Evolutionary conservation across 2,329 filamentous ascomycete species (phyloP).

Genomic region (Talaromyces rugulosus): DNA sequence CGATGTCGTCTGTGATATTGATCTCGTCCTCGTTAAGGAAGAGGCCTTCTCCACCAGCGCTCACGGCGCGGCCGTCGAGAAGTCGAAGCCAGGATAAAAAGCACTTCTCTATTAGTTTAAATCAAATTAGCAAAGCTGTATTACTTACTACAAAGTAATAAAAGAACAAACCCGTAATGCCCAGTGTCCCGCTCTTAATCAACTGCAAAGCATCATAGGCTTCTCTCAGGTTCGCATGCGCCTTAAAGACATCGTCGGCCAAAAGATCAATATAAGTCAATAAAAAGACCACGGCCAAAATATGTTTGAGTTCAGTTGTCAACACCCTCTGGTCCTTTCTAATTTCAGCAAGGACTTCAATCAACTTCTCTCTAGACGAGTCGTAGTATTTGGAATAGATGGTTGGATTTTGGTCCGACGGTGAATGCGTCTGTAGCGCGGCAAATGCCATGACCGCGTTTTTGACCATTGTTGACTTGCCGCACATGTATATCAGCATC

Average conservation of each 20-base stretch:
- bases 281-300: slow-evolving; percentile 52
- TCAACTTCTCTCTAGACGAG: slow-evolving; percentile 23
- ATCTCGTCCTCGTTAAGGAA: slow-evolving; percentile 51
- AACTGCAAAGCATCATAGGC: slow-evolving; percentile 47
- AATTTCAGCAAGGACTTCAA: slow-evolving; percentile 11
- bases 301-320: slow-evolving; percentile 30
- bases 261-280: slow-evolving; percentile 52
- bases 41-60: slow-evolving; percentile 53
- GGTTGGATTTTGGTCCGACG: slow-evolving; percentile 16
- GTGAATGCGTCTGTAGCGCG: slow-evolving; percentile 37
- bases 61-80: slow-evolving; percentile 53
- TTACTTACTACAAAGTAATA: neutral
- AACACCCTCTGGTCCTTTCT: slow-evolving; percentile 4
- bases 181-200: slow-evolving; percentile 28
- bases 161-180: slow-evolving; percentile 5
- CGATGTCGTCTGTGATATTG: slow-evolving; percentile 5
- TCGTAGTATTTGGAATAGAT: slow-evolving; percentile 22
- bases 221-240: slow-evolving; percentile 48
- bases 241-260: slow-evolving; percentile 41
- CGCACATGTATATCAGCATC: slow-evolving; percentile 46
- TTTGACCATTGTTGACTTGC: slow-evolving; percentile 44
- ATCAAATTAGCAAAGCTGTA: neutral
- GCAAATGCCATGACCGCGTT: slow-evolving; percentile 52
- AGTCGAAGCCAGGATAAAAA: slow-evolving; percentile 54
- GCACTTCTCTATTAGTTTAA: slow-evolving; percentile 40